Evolutionary conservation across 2,329 filamentous ascomycete genomes (phyloP).

Genomic region (Myrmaecium sp.): DNA sequence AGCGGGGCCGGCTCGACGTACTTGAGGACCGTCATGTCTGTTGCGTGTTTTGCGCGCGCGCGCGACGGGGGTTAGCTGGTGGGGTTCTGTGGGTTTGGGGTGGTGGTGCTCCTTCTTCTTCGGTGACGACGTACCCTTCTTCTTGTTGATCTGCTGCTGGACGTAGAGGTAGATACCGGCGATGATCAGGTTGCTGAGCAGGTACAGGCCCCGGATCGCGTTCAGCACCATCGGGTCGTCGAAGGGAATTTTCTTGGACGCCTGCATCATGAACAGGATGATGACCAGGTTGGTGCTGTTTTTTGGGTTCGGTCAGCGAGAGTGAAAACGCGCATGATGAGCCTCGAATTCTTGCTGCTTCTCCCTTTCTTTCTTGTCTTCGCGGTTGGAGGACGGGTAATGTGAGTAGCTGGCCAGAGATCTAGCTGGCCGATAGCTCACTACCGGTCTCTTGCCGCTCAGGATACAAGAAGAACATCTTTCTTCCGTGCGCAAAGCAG

Average conservation of each 20-base stretch:
- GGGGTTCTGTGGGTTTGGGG: background rate
- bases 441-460: too few relatives aligned
- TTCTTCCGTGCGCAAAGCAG: too few relatives aligned
- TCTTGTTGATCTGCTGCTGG: slow-evolving; percentile 73
- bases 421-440: too few relatives aligned
- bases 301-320: too few relatives aligned
- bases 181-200: slow-evolving; percentile 69
- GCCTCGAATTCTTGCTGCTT: too few relatives aligned
- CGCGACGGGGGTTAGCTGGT: background rate
- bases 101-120: too few relatives aligned
- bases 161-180: slow-evolving; percentile 71
- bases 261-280: slow-evolving; percentile 95
- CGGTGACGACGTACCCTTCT: slow-evolving; percentile 61
- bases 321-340: too few relatives aligned
- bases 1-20: slow-evolving; percentile 93
- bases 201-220: slow-evolving; percentile 45
- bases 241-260: slow-evolving; percentile 88
- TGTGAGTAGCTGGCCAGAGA: too few relatives aligned
- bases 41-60: slow-evolving; percentile 5
- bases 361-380: too few relatives aligned
- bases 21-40: slow-evolving; percentile 93
- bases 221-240: slow-evolving; percentile 64
- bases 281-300: slow-evolving; percentile 81
- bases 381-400: too few relatives aligned
- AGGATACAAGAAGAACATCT: too few relatives aligned